phyloP scores from a whole-genome alignment of 495 filamentous ascomycete genomes.

The Podospora fimiseda region DNA sequence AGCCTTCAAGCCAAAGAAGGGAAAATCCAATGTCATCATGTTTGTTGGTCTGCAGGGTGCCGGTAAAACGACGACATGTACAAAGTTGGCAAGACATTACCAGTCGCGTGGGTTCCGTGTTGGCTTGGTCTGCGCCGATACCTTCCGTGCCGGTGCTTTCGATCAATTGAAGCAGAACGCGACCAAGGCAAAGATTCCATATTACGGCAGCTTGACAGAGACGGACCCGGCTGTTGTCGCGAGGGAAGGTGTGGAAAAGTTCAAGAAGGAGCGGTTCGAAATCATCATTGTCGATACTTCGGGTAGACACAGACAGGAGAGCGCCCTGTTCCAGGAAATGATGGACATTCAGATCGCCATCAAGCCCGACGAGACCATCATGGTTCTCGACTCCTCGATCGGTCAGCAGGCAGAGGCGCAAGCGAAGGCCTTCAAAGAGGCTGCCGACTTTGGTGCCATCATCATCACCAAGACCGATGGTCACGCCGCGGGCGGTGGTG shows the following conservation, averaged over 20 bases:
- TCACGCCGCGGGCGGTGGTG: constrained; percentile 88
- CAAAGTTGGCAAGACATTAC: constrained; percentile 93
- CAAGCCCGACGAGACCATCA: constrained; percentile 92
- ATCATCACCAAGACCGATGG: constrained; percentile 99
- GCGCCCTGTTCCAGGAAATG: constrained; percentile 96
- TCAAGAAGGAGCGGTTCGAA: constrained; percentile 98
- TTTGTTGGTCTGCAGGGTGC: constrained; percentile 96
- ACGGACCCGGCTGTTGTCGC: constrained; percentile 93
- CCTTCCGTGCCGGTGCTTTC: constrained; percentile 95
- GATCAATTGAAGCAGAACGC: constrained; percentile 99
- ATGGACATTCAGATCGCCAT: constrained; percentile 91
- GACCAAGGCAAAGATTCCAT: constrained; percentile 97
- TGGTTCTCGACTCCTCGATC: constrained; percentile 94
- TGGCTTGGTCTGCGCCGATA: constrained; percentile 95
- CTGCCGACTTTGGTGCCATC: constrained; percentile 95
- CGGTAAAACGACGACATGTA: constrained; percentile 97
- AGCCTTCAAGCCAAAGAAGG: constrained; percentile 95
- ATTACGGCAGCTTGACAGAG: constrained; percentile 92
- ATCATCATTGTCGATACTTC: constrained; percentile 98
- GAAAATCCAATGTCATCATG: constrained; percentile 96
- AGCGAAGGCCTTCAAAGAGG: constrained; percentile 93
- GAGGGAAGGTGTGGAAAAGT: constrained; percentile 91
- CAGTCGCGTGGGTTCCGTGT: constrained; percentile 89
- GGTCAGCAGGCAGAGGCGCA: constrained; percentile 94
- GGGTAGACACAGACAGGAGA: constrained; percentile 89